Evolutionary conservation across 441 rosid species (phyloP), one percentile per base, ranked within the genome.

Genomic region (Gossypium trilobum): DNA sequence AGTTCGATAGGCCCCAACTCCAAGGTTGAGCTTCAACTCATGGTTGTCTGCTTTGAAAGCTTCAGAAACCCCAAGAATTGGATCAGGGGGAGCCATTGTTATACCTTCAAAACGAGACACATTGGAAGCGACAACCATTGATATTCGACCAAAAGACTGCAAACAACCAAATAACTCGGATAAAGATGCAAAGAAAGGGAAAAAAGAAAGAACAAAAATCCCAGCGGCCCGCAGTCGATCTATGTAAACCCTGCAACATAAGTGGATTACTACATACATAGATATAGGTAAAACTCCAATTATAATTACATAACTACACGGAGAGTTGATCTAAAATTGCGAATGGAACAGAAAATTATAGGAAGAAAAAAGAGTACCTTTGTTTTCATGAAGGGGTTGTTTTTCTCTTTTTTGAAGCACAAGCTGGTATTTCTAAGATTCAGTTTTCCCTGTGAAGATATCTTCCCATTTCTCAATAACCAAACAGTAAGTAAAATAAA

Each of bases 41-140:
- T 87, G 70, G 5, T 78, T 88, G 78, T 92, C 97, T 11, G 97
- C 96, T 82, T 72, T 91, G 80, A 95, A 95, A 65, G 99, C 97
- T 82, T 95, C 97, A 6, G 97, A 89, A 75, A 95, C 97, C 75
- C 99, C 99, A 75, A 91, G 95, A 85, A 95, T 92, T 39, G 97
- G 97, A 81, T 95, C 99, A 8, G 99, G 97, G 10, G 99, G 97
- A 59, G 97, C 99, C 97, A 91, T 94, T 4, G 91, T 79, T 63
- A 94, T 76, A 52, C 88, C 89, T 79, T 92, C 94, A 68, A 94
- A 92, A 73, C 92, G 93, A 76, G 97, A 92, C 55, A 81, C 89
- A 71, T 84, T 83, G 42, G 85, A 87, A 7, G 92, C 83, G 52
- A 77, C 80, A 59, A 87, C 61, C 97, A 92, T 92, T 60, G 86